Conservation (phyloP, 345 rosid species). For the Salix dunnii region DNA sequence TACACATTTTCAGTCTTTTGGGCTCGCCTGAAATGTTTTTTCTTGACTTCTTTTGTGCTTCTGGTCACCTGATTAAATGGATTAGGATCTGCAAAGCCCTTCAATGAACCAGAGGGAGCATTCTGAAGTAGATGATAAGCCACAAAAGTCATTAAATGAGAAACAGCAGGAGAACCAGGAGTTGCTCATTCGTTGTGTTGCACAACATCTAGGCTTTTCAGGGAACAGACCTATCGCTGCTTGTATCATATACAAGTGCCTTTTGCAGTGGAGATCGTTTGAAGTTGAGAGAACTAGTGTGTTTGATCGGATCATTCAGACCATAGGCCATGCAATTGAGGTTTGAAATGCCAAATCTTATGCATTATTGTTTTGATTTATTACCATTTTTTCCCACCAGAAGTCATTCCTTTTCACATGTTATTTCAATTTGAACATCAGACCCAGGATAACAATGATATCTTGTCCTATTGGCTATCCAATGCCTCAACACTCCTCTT, state of each 20-base stretch:
- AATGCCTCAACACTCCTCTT: conserved; percentile 90
- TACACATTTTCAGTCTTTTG: neutral
- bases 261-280: conserved; percentile 93
- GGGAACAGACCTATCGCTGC: conserved; percentile 84
- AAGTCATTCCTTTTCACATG: conserved; percentile 15
- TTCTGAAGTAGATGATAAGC: conserved; percentile 70
- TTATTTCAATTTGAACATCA: conserved; percentile 31
- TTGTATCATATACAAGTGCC: conserved; percentile 88
- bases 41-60: conserved; percentile 3
- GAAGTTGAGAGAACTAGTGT: conserved; percentile 92
- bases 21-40: neutral
- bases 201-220: conserved; percentile 79
- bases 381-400: neutral
- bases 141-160: conserved; percentile 84
- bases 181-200: conserved; percentile 85
- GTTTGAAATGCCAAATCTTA: conserved; percentile 34
- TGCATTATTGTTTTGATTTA: neutral
- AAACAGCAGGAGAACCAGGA: conserved; percentile 97
- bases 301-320: conserved; percentile 89
- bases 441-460: conserved; percentile 84
- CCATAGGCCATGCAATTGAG: conserved; percentile 89
- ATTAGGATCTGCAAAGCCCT: conserved; percentile 72
- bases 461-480: conserved; percentile 90
- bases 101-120: conserved; percentile 68
- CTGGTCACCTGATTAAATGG: conserved; percentile 13